Percentiles rank a stretch among this genome's conserved stretches.
These are phyloP conservation scores for Chenopodium suecicum DNA, from an alignment of 148 eudicot genomes.

Conservation along the genomic window DNA sequence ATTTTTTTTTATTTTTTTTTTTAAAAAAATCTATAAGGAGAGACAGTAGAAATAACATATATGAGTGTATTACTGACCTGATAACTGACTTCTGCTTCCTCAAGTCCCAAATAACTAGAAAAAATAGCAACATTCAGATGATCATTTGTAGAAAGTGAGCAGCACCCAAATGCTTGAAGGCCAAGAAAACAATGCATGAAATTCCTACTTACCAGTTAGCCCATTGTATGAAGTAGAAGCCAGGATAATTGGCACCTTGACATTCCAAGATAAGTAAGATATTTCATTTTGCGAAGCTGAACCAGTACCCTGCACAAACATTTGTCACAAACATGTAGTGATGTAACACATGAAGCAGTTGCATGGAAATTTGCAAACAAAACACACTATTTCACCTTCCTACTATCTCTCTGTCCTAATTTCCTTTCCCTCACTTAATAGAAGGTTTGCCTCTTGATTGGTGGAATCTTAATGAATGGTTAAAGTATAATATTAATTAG, in stretches of 20 bases:
- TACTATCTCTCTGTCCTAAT: neutral
- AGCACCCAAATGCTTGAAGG: slow-evolving; percentile 11
- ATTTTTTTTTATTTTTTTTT: neutral
- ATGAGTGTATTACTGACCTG: slow-evolving; percentile 44
- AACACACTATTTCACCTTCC: too few species aligned
- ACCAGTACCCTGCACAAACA: slow-evolving; percentile 68
- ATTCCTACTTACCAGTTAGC: slow-evolving; percentile 61
- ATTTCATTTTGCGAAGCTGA: slow-evolving; percentile 92
- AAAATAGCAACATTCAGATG: slow-evolving; percentile 3
- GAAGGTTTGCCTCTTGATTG: neutral
- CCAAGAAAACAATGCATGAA: neutral
- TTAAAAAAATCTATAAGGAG: too few species aligned
- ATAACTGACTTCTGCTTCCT: slow-evolving; percentile 93
- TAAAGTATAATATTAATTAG: neutral
- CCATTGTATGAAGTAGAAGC: slow-evolving; percentile 93
- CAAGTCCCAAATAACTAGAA: slow-evolving; percentile 93
- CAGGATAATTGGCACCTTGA: slow-evolving; percentile 84
- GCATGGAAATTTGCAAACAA: neutral
- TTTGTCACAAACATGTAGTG: neutral
- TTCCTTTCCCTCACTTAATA: neutral
- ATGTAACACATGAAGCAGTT: neutral
- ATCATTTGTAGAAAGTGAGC: neutral
- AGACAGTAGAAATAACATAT: neutral
- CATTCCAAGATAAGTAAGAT: slow-evolving; percentile 93
- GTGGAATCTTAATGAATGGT: neutral